Base-by-base conservation (phyloP, 495 filamentous ascomycete species). In the Daldinia vernicosa region DNA sequence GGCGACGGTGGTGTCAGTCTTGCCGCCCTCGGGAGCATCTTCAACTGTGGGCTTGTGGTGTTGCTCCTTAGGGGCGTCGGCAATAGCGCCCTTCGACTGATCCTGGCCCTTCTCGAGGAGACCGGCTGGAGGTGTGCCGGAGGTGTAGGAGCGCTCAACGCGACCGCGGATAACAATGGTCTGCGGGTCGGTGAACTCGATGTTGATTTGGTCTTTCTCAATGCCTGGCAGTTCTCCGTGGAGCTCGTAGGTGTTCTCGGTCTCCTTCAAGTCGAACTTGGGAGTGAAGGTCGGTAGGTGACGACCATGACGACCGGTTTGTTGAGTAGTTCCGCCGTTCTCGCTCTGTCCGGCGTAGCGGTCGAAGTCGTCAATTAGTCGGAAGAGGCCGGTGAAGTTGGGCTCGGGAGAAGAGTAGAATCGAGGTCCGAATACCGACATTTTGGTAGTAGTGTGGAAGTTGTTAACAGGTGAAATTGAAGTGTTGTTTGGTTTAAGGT, bases 141-240 rank as follows among this genome's bases (percentile, higher is more conserved):
- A 74, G 45, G 81, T 78, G 76, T 89, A 86, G 40, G 77, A 78
- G 67, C 87, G 86, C 75, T 93, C 90, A 27, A 86, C 84, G 52
- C 80, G 87, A 47, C 94, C 95, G 59, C 85, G 85, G 77, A 97
- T 86, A 54, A 88, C 84, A 4, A 98, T 81, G 14, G 92, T 97
- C 56, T 91, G 85, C 4, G 84, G 80, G 76, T 97, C 94, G 55
- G 87, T 88, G 84, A 97, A 97, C 78, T 97, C 93, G 74, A 97
- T 91, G 58, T 87, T 81, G 68, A 97, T 80, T 73, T 96, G 84
- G 63, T 90, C 87, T 75, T 92, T 91, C 54, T 92, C 86, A 52
- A 94, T 84, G 40, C 95, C 95, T 0, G 95, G 93, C 0, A 97
- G 86, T 79, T 97, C 95, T 72, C 93, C 94, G 73, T 95, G 89